Conservation (phyloP, 345 rosid genomes). For the Corchorus capsularis region DNA sequence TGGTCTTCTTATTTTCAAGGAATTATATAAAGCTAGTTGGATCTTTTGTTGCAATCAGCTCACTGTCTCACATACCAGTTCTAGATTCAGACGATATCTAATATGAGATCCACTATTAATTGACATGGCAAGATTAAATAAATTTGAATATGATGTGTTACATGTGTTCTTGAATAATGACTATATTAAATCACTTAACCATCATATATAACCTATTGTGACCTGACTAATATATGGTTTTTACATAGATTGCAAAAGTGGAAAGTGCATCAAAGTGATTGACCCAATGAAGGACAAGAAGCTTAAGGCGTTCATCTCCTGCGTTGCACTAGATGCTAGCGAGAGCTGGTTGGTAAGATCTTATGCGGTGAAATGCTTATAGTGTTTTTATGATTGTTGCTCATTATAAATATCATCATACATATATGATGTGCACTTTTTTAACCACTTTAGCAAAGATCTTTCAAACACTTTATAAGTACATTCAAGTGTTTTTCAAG, state of each 20-base stretch:
- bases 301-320: conserved; percentile 42
- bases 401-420: neutral
- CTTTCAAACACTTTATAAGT: neutral
- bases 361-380: conserved; percentile 16
- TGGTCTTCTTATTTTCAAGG: conserved; percentile 10
- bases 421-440: neutral
- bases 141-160: neutral
- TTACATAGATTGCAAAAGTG: conserved; percentile 84
- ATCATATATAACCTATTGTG: neutral
- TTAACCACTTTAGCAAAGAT: neutral
- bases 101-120: neutral
- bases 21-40: neutral
- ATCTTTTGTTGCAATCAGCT: neutral
- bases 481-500: neutral
- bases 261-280: conserved; percentile 70
- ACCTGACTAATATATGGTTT: conserved; percentile 10
- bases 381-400: neutral
- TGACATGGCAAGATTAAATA: neutral
- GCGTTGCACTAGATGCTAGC: conserved; percentile 87
- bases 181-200: neutral
- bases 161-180: neutral
- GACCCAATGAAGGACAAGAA: conserved; percentile 51
- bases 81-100: neutral
- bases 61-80: neutral
- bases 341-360: conserved; percentile 98